phyloP scores from a whole-genome alignment of 106 monocot species.

The Xerophyta viscosa region DNA sequence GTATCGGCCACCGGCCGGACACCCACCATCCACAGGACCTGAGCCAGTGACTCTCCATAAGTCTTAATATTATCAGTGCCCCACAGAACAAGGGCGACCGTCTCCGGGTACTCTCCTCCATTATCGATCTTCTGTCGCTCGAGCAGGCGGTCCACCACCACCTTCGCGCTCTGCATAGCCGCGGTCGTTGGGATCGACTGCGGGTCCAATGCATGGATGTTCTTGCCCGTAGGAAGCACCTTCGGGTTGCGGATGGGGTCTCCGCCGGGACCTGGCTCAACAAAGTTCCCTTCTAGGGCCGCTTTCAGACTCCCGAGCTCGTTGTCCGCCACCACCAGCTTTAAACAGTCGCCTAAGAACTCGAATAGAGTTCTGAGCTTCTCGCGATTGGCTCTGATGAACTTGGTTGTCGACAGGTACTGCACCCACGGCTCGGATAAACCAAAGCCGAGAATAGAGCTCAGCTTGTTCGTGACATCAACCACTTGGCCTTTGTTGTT shows the following conservation, averaged over 20 bases:
- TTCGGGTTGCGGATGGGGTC: conserved; percentile 80
- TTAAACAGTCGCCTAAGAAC: conserved; percentile 62
- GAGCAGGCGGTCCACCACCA: conserved; percentile 68
- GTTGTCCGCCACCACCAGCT: conserved; percentile 57
- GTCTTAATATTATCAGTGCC: conserved; percentile 87
- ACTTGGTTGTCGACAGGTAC: conserved; percentile 65
- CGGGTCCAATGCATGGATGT: conserved; percentile 85
- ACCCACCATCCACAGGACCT: conserved; percentile 83
- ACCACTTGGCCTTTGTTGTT: conserved; percentile 73
- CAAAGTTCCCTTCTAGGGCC: conserved; percentile 61
- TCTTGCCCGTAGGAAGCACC: conserved; percentile 81
- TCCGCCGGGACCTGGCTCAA: conserved; percentile 72
- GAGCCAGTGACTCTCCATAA: conserved; percentile 68
- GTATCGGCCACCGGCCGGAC: conserved; percentile 56
- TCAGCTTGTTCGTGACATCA: conserved; percentile 52
- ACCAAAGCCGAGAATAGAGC: conserved; percentile 70
- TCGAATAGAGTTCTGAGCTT: conserved; percentile 52
- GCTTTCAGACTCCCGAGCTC: conserved; percentile 64
- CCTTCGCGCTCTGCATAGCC: conserved; percentile 74
- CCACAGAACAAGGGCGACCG: conserved; percentile 65
- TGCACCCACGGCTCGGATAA: conserved; percentile 66
- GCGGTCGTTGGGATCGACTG: conserved; percentile 66
- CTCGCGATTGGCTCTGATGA: conserved; percentile 67
- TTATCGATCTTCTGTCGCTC: conserved; percentile 74
- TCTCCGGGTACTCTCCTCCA: conserved; percentile 62